Evolutionary conservation across 2,329 filamentous ascomycete genomes (phyloP), one percentile per base, ranked within the genome.

Genomic region (Botrytis elliptica): DNA sequence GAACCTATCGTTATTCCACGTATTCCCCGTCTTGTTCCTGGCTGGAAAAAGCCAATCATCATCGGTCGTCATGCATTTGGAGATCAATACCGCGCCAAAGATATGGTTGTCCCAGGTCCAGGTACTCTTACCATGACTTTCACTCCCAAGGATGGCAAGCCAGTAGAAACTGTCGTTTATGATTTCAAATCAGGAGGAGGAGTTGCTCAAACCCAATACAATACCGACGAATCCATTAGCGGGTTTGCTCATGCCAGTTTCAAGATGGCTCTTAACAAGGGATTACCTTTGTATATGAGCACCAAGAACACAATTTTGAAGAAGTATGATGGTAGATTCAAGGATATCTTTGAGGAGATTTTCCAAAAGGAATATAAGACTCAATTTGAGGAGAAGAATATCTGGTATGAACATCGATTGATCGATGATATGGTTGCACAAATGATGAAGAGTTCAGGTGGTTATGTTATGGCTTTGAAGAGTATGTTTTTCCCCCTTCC

Each of bases 221-320:
- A 99, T 89, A 98, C 96, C 40, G 91, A 96, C 81, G 96, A 98
- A 83, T 96, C 93, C 82, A 99, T 99, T 84, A 86, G 87, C 72
- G 96, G 96, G 75, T 99, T 99, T 81, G 96, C 96, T 73, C 96
- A 98, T 83, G 93, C 96, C 76, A 95, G 91, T 79, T 98, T 99
- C 90, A 97, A 98, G 90, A 90, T 98, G 78, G 95, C 96, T 49
- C 86, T 98, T 64, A 87, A 90, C 84, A 96, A 97, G 89, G 87
- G 87, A 77, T 87, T 97, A 78, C 96, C 96, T n/a, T 88, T 99
- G 81, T 99, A 98, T 88, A 97, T 98, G 95, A 97, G 94, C 89
- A 99, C 96, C 85, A 99, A 99, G 92, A 98, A 98, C 89, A 99
- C 96, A 79, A 99, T 99, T 80, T 87, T 99, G 79, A 99, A 99